Evolutionary conservation across 129 eudicot genomes (phyloP), one percentile per base, ranked within the genome.

Genomic region (Arctium minus): DNA sequence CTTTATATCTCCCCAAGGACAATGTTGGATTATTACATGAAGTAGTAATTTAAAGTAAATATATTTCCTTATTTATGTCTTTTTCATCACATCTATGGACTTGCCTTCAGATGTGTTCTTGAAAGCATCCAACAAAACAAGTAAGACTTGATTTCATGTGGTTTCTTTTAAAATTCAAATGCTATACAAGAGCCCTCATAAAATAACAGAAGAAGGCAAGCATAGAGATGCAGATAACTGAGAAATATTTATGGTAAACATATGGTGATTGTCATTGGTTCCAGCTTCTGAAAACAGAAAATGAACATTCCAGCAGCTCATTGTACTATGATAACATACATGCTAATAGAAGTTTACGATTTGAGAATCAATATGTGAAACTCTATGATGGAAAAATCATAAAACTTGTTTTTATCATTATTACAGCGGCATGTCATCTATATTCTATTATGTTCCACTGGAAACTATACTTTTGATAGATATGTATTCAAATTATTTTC

Each of bases 111-210:
- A 60, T 60, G 68, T 60, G 68, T n/a, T 60, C 68, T 29, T 60
- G 68, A 60, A 60, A 60, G 68, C 68, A 39, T 36, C 33, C 39
- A 67, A 79, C 46, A 86, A 82, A 88, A 88, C 86, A 79, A 80
- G 85, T 78, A 84, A 77, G 97, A 92, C 88, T 86, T 79, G 88
- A 88, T 92, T 86, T 92, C 97, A 89, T 86, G 93, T 92, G 93
- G 85, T 73, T 85, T 80, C 69, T 82, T 75, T 53, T 72, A 83
- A 80, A 70, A 74, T 33, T 65, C 75, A 77, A 38, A 80, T 40
- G 76, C 27, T 67, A 40, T 81, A 80, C 27, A 35, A 81, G 67
- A 76, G 29, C 35, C 64, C 44, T 77, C 38, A 72, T 73, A 35
- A 70, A 75, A 50, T 44, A 70, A 48, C 31, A 82, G 29, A 36